A percentile compares a stretch with the other conserved stretches of the same genome.
Evolutionary conservation across 1,284 basidiomycete genomes (phyloP).

Genomic region (Cutaneotrichosporon arboriforme): DNA sequence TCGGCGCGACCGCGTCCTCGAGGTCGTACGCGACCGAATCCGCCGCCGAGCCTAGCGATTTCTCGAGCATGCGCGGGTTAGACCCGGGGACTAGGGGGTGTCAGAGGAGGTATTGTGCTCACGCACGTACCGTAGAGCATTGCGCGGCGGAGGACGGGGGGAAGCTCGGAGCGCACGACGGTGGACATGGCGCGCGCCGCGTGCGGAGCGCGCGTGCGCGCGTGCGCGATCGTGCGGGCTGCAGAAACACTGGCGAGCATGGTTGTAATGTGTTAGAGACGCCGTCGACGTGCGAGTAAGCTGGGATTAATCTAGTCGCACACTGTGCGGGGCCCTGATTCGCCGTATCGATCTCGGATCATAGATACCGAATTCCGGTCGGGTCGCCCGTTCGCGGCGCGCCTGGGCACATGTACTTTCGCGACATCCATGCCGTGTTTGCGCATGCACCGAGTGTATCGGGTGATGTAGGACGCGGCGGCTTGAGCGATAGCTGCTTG

Average conservation of each 20-base stretch:
- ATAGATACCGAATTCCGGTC: constrained; percentile 6
- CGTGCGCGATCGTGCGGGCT: too few species aligned
- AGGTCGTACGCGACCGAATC: constrained; percentile 80
- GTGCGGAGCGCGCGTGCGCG: neutral
- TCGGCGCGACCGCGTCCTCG: constrained; percentile 71
- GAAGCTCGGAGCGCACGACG: constrained; percentile 2
- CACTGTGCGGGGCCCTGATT: neutral
- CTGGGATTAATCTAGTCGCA: neutral
- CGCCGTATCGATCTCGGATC: neutral
- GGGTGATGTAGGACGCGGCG: too few species aligned
- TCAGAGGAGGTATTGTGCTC: neutral
- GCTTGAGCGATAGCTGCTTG: too few species aligned
- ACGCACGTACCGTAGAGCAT: constrained; percentile 39
- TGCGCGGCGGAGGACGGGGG: constrained; percentile 32
- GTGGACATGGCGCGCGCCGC: constrained; percentile 9
- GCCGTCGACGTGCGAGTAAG: neutral
- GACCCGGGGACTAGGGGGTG: constrained; percentile 68
- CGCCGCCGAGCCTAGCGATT: constrained; percentile 60
- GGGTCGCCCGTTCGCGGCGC: too few species aligned
- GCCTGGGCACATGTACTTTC: too few species aligned
- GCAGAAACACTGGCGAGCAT: neutral
- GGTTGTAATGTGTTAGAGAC: neutral
- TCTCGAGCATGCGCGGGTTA: constrained; percentile 71
- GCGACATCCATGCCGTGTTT: too few species aligned
- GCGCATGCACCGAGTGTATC: too few species aligned